Conservation (phyloP, 2,329 filamentous ascomycete genomes). For the Oidium heveae region DNA sequence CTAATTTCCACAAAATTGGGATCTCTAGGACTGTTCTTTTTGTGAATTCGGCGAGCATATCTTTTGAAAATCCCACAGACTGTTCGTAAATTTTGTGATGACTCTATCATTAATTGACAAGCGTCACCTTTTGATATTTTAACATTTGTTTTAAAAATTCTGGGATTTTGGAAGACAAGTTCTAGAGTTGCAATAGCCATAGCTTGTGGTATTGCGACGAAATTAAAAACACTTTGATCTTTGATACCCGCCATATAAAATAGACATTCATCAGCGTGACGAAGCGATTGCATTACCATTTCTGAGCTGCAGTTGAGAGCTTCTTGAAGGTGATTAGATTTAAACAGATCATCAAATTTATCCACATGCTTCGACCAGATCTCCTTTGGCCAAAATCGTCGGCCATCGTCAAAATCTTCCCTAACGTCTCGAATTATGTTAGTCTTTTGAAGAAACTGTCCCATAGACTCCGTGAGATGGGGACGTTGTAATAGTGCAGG, state of each 20-base stretch:
- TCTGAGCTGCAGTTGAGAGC: conserved; percentile 74
- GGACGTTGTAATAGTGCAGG: conserved; percentile 55
- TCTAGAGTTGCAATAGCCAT: conserved; percentile 97
- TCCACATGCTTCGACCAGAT: conserved; percentile 93
- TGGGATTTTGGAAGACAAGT: conserved; percentile 72
- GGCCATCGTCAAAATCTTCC: conserved; percentile 69
- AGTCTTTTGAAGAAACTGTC: conserved; percentile 88
- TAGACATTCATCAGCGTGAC: conserved; percentile 76
- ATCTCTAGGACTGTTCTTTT: conserved; percentile 83
- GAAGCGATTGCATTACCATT: conserved; percentile 77
- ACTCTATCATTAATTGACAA: conserved; percentile 75
- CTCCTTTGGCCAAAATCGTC: conserved; percentile 85
- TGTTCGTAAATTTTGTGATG: conserved; percentile 65
- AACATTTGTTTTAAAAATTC: conserved; percentile 63
- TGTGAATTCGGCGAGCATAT: conserved; percentile 60
- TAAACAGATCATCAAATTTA: conserved; percentile 73
- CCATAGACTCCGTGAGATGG: conserved; percentile 81
- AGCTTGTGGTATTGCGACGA: conserved; percentile 82
- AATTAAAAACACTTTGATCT: conserved; percentile 98
- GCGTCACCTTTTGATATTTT: conserved; percentile 95
- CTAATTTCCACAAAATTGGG: conserved; percentile 85
- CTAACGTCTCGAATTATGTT: conserved; percentile 94
- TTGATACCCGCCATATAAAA: conserved; percentile 89
- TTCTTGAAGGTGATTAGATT: conserved; percentile 48
- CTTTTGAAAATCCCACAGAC: conserved; percentile 61